Conservation (phyloP, 768 basidiomycete genomes). For the Leccinum sublutescens region DNA sequence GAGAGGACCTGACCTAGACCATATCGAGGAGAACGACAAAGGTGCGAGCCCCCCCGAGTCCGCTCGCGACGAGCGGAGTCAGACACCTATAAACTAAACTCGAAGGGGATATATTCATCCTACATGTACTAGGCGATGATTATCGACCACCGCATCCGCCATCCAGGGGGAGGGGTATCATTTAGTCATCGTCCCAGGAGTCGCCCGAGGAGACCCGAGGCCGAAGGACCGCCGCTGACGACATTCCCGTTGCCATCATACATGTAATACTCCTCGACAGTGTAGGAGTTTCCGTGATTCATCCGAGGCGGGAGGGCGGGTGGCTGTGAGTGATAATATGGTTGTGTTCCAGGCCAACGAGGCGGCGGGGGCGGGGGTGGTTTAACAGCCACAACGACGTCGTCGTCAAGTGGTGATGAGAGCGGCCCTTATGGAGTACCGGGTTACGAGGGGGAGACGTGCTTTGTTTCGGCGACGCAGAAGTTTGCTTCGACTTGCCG, state of each 20-base stretch:
- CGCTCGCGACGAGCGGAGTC: neutral
- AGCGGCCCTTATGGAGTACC: slow-evolving; percentile 20
- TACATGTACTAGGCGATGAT: neutral
- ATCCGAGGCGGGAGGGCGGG: slow-evolving; percentile 15
- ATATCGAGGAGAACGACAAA: neutral
- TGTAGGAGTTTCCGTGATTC: slow-evolving; percentile 13
- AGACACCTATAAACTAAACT: too few species aligned
- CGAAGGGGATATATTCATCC: neutral
- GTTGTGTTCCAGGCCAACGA: neutral
- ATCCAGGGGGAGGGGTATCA: neutral
- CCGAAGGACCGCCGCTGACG: neutral
- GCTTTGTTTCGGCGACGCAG: slow-evolving; percentile 2
- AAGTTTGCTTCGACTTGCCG: neutral
- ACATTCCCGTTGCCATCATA: neutral
- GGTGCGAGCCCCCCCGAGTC: too few species aligned
- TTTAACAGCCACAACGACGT: slow-evolving; percentile 26
- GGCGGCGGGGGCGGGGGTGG: slow-evolving; percentile 21
- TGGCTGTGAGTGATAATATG: neutral
- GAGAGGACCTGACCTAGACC: neutral
- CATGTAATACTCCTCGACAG: neutral
- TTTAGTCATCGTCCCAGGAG: slow-evolving; percentile 21
- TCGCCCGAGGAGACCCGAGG: slow-evolving; percentile 22
- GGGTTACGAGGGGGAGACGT: slow-evolving; percentile 12
- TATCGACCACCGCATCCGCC: neutral
- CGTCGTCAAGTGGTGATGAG: slow-evolving; percentile 10